These are phyloP conservation scores for Parastagonospora nodorum DNA, from an alignment of 2,329 filamentous ascomycete species.

Conservation along the genomic window DNA sequence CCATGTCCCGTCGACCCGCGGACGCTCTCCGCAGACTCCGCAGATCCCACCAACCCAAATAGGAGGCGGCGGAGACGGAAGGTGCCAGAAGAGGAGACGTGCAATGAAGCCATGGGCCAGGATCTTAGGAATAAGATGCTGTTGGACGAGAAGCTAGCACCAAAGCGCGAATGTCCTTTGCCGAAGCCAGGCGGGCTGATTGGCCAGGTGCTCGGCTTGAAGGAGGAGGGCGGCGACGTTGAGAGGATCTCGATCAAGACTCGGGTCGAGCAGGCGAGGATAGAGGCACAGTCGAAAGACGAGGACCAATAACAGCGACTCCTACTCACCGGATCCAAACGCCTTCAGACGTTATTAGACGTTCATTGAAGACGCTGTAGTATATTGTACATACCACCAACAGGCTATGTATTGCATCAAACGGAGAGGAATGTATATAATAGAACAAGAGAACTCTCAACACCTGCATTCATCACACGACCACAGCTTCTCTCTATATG, in stretches of 20 bases:
- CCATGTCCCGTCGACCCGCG: slow-evolving; percentile 84
- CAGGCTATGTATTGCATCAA: background rate
- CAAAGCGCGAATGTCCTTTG: slow-evolving; percentile 80
- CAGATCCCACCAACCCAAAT: slow-evolving; percentile 36
- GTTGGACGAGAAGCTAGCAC: slow-evolving; percentile 27
- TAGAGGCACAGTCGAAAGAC: slow-evolving; percentile 12
- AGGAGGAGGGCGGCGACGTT: slow-evolving; percentile 37
- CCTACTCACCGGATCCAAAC: background rate
- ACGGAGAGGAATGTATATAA: too few relatives aligned
- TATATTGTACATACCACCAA: slow-evolving; percentile 2
- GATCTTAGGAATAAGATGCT: slow-evolving; percentile 17
- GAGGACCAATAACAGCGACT: slow-evolving; percentile 13
- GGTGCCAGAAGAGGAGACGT: slow-evolving; percentile 28
- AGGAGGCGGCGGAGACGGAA: slow-evolving; percentile 50
- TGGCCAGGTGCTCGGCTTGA: slow-evolving; percentile 76
- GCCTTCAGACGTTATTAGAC: too few relatives aligned
- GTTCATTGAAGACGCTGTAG: too few relatives aligned
- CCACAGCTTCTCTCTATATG: too few relatives aligned
- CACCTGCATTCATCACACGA: too few relatives aligned
- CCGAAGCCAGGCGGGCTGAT: slow-evolving; percentile 85
- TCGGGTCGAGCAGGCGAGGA: slow-evolving; percentile 17
- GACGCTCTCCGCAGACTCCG: slow-evolving; percentile 71
- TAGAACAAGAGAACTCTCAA: too few relatives aligned
- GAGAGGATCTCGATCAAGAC: slow-evolving; percentile 13
- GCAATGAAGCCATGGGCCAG: slow-evolving; percentile 27